Base-by-base conservation (phyloP, 2,329 filamentous ascomycete species). In the Chaetomiaceae sp. region DNA sequence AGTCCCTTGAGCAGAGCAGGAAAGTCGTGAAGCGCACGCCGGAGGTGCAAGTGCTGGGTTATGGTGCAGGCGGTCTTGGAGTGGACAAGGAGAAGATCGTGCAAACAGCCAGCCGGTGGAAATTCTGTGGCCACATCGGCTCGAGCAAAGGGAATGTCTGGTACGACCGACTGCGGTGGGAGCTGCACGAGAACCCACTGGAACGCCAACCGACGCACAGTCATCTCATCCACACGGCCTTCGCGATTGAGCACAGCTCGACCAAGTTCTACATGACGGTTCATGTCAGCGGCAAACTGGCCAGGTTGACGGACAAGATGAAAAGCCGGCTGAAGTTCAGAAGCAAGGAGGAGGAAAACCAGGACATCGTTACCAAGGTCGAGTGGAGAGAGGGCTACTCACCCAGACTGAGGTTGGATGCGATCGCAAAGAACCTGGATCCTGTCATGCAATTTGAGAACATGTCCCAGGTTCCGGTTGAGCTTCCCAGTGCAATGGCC, bases 261-360 rank as follows among this genome's bases (percentile, higher is more conserved):
- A 51, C 39, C 6, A 43, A 27, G 13, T 58, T 60, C 38, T 54
- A 53, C 27, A 60, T 60, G 56, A 60, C 51, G 10, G 53, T 60
- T n/a, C 38, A 59, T 6, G 48, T 59, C n/a, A 57, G 44, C 17
- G 57, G 58, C 5, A 59, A 48, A 38, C 56, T 60, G 1, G 38
- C 48, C 3, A 50, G 34, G 21, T 6, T 37, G 5, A 51, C 50
- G 3, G 49, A 57, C 19, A 42, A 44, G 42, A 9, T 57, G 19
- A 50, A 21, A 21, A 33, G 34, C 16, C 44, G 31, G 23, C 19
- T 58, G 10, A 60, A 54, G 42, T 58, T 58, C 31, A 44, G 55
- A 10, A 42, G 33, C 6, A 50, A 34, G n/a, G 25, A n/a, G 9
- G 27, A 19, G 25, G 48, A 33, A 16, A 8, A 50, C 23, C 19